Percentiles rank a stretch among this genome's conserved stretches.
Conservation (phyloP, 2,329 filamentous ascomycete genomes). For the Lachnellula hyalina region DNA sequence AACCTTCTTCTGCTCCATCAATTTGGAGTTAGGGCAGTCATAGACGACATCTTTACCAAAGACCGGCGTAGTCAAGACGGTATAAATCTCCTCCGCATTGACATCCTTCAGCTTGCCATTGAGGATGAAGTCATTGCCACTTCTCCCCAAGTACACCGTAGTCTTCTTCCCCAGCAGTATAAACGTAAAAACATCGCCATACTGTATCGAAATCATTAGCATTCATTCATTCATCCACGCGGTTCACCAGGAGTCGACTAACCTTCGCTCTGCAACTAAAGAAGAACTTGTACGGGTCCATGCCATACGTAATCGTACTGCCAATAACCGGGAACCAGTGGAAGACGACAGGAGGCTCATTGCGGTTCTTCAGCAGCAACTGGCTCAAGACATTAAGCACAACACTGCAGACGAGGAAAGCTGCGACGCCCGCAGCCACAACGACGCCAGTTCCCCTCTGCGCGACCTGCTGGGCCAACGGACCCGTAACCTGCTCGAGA, state of each 20-base stretch:
- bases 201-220: conserved; percentile 40
- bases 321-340: conserved; percentile 80
- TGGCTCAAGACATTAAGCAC: conserved; percentile 76
- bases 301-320: conserved; percentile 90
- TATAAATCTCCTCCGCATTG: conserved; percentile 87
- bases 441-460: conserved; percentile 26
- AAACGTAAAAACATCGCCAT: conserved; percentile 88
- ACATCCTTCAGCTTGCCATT: conserved; percentile 89
- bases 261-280: conserved; percentile 68
- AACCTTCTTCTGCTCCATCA: conserved; percentile 96
- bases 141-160: conserved; percentile 75
- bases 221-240: conserved; percentile 11
- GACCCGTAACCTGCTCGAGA: conserved; percentile 25
- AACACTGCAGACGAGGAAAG: conserved; percentile 51
- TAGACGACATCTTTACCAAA: conserved; percentile 87
- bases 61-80: conserved; percentile 63
- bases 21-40: conserved; percentile 83
- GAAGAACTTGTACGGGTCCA: conserved; percentile 90
- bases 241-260: conserved; percentile 34
- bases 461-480: conserved; percentile 25
- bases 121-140: conserved; percentile 85
- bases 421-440: conserved; percentile 22
- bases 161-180: conserved; percentile 83
- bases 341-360: conserved; percentile 76
- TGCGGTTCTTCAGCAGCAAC: conserved; percentile 73